Base-by-base conservation (phyloP, 306 rosid genomes). In the Luffa acutangula region DNA sequence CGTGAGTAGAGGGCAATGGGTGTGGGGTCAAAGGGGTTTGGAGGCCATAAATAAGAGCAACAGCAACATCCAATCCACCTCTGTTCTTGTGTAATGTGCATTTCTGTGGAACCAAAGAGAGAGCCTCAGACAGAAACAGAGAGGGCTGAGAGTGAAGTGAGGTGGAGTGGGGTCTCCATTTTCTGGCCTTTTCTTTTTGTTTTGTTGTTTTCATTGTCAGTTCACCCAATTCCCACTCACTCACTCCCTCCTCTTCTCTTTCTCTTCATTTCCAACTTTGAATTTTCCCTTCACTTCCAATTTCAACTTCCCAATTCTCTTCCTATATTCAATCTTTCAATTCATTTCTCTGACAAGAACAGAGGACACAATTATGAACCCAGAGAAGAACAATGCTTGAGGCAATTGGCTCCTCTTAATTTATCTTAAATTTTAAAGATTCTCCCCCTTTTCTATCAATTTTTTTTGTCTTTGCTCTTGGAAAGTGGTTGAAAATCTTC, bases 101-200 rank as follows among this genome's bases (percentile, higher is more conserved):
- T 48, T 45, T 49, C 21, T 72, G 64, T 51, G 78, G 31, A 57
- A 51, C 41, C 25, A 14, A 46, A 33, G 60, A 73, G 77, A 45
- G 34, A n/a, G 43, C 69, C 31, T 39, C 7, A 43, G 53, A 18
- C 18, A 45, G 41, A 41, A 46, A 20, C 75, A 69, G 53, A 45
- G 76, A 12, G 36, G 57, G 76, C 57, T 71, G 57, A 70, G 76
- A 39, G 76, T 69, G 75, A 42, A 31, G 37, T 43, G 41, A 72
- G 58, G 58, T 48, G 41, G 45, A 51, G 78, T 74, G 78, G 78
- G 78, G 78, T 74, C 78, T 74, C 78, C 59, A 48, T 74, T 74
- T 51, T 51, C 60, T 31, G 14, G 31, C 60, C 78, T 49, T 46
- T 73, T 73, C 45, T 51, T 73, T 73, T 73, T 73, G 46, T 74